phyloP scores from a whole-genome alignment of 2,329 filamentous ascomycete species.

The Nemania serpens region DNA sequence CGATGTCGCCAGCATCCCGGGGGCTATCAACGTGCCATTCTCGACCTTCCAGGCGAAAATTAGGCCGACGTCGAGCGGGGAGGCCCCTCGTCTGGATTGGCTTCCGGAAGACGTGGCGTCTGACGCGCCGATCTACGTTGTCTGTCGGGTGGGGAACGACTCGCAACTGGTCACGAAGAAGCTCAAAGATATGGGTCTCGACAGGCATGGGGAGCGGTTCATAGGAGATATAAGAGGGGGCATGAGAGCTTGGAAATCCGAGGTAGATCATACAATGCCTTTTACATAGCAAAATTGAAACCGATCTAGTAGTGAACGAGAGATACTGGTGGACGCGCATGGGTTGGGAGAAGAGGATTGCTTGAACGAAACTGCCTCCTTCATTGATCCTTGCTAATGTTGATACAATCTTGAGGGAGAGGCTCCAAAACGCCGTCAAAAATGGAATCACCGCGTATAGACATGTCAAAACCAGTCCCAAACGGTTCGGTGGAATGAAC shows the following conservation, averaged over 20 bases:
- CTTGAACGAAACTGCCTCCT: conserved; percentile 35
- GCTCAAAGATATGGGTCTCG: conserved; percentile 65
- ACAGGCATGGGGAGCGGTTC: conserved; percentile 56
- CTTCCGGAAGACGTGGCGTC: conserved; percentile 46
- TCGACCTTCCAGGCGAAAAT: conserved; percentile 52
- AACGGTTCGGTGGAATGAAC: conserved; percentile 14
- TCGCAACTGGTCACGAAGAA: conserved; percentile 72
- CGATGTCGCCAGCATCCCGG: conserved; percentile 74
- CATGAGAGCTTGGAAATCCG: conserved; percentile 71
- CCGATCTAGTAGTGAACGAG: neutral
- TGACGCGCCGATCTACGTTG: conserved; percentile 66
- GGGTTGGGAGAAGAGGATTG: conserved; percentile 29
- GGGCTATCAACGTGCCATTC: conserved; percentile 76
- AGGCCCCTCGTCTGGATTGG: conserved; percentile 41
- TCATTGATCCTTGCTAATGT: conserved; percentile 32
- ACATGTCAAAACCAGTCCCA: conserved; percentile 20
- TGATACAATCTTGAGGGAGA: conserved; percentile 39
- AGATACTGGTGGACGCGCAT: neutral
- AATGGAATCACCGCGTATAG: conserved; percentile 22
- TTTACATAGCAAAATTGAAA: conserved; percentile 49
- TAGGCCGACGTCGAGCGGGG: conserved; percentile 26
- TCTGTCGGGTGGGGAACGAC: conserved; percentile 79
- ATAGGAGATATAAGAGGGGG: conserved; percentile 76
- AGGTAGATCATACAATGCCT: conserved; percentile 64
- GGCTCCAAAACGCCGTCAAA: conserved; percentile 37